Evolutionary conservation across 768 basidiomycete genomes (phyloP), one percentile per base, ranked within the genome.

Genomic region (Rickenella mellea): DNA sequence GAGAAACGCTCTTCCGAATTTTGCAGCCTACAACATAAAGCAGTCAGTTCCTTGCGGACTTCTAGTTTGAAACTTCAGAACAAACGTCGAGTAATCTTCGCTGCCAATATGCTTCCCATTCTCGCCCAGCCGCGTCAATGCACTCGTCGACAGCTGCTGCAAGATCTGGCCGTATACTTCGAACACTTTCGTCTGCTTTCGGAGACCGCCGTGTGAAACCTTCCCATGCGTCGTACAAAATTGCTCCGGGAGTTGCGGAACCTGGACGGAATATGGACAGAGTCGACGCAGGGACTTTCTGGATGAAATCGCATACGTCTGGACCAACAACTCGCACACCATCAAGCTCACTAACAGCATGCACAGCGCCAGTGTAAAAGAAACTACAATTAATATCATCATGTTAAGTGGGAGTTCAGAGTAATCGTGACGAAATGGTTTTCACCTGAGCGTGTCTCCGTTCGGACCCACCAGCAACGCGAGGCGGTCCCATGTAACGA

Each of bases 101-200:
- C 55, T 96, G 93, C 89, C 89, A 94, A 52, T 77, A 67, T 4
- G 84, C 80, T 41, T 94, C 90, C 78, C 85, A 88, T 63, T 97
- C 93, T 41, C 80, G 73, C 10, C 87, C 90, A 4, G 94, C 94
- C 27, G 93, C 93, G 47, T 94, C 90, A 27, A 97, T 82, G 49
- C 92, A 92, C 39, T 87, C 83, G 55, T 93, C 84, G 2, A 94
- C 90, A 1, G 92, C 92, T 27, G 74, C 70, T 4, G 80, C 82
- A 44, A 97, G 70, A 36, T 96, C 94, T 1, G 83, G 80, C 19
- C 83, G 76, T 43, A 98, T 91, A 51, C 73, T 83, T 5, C 90
- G 78, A 44, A 98, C 86, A 54, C 71, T 88, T 60, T 97, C 94
- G 52, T 97, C 90, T 1, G 93, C 87, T 59, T 92, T 91, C 2